Percentiles rank a stretch among this genome's conserved stretches.
phyloP scores from a whole-genome alignment of 257 asterid species.

The Osmanthus fragrans region DNA sequence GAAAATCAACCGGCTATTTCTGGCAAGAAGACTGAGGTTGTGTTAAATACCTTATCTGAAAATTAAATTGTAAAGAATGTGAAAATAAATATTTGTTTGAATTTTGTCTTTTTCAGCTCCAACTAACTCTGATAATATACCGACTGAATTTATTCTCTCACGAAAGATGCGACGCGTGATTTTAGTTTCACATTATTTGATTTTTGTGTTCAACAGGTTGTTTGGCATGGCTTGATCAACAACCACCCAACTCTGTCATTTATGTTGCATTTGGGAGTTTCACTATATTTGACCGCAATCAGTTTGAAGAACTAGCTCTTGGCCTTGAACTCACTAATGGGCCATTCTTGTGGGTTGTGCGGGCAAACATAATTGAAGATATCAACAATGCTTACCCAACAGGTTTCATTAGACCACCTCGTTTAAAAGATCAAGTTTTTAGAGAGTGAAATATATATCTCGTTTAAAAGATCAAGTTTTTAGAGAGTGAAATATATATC shows the following conservation, averaged over 20 bases:
- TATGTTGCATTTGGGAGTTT: slow-evolving; percentile 37
- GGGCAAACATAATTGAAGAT: slow-evolving; percentile 4
- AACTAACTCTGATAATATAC: no score
- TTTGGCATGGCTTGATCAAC: slow-evolving; percentile 30
- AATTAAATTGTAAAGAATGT: neutral
- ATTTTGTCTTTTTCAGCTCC: no score
- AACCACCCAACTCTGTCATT: slow-evolving; percentile 18
- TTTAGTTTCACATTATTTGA: neutral
- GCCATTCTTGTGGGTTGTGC: slow-evolving; percentile 35
- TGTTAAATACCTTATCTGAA: neutral
- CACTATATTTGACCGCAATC: slow-evolving; percentile 10
- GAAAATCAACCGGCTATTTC: slow-evolving; percentile 46
- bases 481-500: no score
- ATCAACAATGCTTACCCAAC: slow-evolving; percentile 3
- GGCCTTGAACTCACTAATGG: slow-evolving; percentile 27
- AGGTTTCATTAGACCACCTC: neutral
- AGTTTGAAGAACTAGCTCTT: slow-evolving; percentile 33
- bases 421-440: neutral
- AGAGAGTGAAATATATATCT: no score
- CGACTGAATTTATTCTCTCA: no score
- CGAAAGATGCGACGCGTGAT: no score
- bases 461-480: neutral
- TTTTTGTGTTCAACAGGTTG: slow-evolving; percentile 5
- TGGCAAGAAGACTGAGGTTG: slow-evolving; percentile 49
- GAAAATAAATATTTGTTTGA: no score